Conservation (phyloP, 805 yeast genomes). For the Jamesozyma hellenica region DNA sequence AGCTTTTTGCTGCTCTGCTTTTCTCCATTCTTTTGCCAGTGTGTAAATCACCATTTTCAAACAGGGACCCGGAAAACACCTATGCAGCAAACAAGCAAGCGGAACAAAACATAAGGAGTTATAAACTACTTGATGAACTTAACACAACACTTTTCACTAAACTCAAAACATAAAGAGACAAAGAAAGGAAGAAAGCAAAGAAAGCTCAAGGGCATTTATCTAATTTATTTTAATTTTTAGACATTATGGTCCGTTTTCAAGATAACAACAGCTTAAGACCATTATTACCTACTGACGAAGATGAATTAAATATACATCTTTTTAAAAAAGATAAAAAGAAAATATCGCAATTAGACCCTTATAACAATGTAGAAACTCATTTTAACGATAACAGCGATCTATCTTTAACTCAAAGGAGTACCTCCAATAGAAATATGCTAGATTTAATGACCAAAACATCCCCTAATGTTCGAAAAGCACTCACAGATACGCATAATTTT, state of each 20-base stretch:
- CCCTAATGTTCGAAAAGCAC: slow-evolving; percentile 18
- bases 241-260: slow-evolving; percentile 1
- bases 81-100: too few relatives aligned
- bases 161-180: too few relatives aligned
- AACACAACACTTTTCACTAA: too few relatives aligned
- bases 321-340: background rate
- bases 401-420: slow-evolving; percentile 10
- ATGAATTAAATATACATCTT: slow-evolving; percentile 5
- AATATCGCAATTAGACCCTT: background rate
- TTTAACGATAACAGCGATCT: background rate
- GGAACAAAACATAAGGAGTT: too few relatives aligned
- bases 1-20: too few relatives aligned
- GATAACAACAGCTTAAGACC: slow-evolving; percentile 15
- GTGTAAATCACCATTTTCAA: too few relatives aligned
- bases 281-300: slow-evolving; percentile 24
- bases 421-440: slow-evolving; percentile 18
- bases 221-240: too few relatives aligned
- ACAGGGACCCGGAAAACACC: too few relatives aligned
- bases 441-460: slow-evolving; percentile 7
- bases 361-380: background rate
- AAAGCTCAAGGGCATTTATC: too few relatives aligned
- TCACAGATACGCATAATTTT: slow-evolving; percentile 27
- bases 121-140: too few relatives aligned
- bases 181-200: too few relatives aligned
- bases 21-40: too few relatives aligned